These are phyloP conservation scores for Helminthosporium solani DNA, from an alignment of 2,329 filamentous ascomycete species.

Conservation along the genomic window DNA sequence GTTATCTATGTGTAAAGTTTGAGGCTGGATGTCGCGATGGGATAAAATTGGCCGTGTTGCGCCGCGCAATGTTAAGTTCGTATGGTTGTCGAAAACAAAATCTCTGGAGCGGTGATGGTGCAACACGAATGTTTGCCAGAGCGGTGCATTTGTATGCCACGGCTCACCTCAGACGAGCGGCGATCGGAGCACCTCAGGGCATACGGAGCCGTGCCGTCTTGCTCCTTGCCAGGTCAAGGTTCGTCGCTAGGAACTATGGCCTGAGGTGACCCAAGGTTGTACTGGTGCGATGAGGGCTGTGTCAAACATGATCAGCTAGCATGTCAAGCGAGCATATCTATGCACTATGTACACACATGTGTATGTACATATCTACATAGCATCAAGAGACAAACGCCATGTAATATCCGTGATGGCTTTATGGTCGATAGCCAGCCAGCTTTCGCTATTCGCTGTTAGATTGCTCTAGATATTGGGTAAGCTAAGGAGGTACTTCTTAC, in stretches of 20 bases:
- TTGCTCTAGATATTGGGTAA: background rate
- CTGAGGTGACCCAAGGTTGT: too few relatives aligned
- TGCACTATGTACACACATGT: too few relatives aligned
- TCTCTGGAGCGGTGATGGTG: background rate
- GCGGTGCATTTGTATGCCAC: background rate
- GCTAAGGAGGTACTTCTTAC: background rate
- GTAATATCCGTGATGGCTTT: background rate
- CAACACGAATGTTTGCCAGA: background rate
- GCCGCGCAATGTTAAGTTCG: too few relatives aligned
- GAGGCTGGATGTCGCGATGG: background rate
- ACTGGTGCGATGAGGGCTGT: too few relatives aligned
- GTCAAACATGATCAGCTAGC: too few relatives aligned
- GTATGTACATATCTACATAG: too few relatives aligned
- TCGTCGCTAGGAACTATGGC: background rate
- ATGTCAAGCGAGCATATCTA: too few relatives aligned
- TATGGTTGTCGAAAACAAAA: background rate
- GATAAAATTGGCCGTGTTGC: too few relatives aligned
- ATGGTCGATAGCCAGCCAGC: background rate
- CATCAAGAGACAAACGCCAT: too few relatives aligned
- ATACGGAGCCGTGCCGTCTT: background rate
- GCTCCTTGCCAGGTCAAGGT: background rate
- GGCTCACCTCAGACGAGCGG: background rate
- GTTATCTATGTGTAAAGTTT: background rate
- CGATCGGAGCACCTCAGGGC: background rate
- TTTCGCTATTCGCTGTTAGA: background rate